Evolutionary conservation across 2,329 filamentous ascomycete genomes (phyloP).

Genomic region (Fusarium sp.): DNA sequence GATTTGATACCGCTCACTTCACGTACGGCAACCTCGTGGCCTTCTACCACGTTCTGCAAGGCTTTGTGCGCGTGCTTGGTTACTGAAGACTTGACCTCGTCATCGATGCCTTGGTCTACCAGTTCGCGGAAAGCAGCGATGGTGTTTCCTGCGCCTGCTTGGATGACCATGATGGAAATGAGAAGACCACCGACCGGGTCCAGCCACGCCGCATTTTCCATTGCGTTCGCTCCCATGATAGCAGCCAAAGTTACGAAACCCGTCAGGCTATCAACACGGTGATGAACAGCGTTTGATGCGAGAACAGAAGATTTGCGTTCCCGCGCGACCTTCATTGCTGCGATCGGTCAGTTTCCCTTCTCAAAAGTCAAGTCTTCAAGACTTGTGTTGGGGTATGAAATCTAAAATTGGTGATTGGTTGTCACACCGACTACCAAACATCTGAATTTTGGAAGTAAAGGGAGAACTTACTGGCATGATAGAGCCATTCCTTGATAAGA

Average conservation of each 20-base stretch:
- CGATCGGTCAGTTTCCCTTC: constrained; percentile 45
- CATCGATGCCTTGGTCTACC: constrained; percentile 89
- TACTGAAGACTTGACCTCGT: constrained; percentile 82
- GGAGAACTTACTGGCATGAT: constrained; percentile 86
- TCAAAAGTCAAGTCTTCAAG: background rate
- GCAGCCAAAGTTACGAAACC: constrained; percentile 92
- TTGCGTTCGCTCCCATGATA: constrained; percentile 89
- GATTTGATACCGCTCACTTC: constrained; percentile 93
- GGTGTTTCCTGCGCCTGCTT: constrained; percentile 90
- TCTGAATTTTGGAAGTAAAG: background rate
- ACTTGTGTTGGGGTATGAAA: background rate
- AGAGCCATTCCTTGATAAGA: constrained; percentile 95
- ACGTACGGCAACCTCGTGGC: constrained; percentile 75
- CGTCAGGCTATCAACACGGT: constrained; percentile 94
- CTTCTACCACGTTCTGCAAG: constrained; percentile 66
- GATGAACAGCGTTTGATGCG: constrained; percentile 95
- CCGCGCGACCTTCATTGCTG: constrained; percentile 93
- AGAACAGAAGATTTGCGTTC: constrained; percentile 96
- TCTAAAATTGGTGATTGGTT: background rate
- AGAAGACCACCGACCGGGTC: constrained; percentile 93
- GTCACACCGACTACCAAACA: background rate
- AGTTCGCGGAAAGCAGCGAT: constrained; percentile 85
- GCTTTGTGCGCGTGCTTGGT: constrained; percentile 73
- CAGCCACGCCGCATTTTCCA: constrained; percentile 89
- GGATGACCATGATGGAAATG: constrained; percentile 93